These are phyloP conservation scores for Talaromyces adpressus DNA, from an alignment of 495 filamentous ascomycete species.

Conservation along the genomic window DNA sequence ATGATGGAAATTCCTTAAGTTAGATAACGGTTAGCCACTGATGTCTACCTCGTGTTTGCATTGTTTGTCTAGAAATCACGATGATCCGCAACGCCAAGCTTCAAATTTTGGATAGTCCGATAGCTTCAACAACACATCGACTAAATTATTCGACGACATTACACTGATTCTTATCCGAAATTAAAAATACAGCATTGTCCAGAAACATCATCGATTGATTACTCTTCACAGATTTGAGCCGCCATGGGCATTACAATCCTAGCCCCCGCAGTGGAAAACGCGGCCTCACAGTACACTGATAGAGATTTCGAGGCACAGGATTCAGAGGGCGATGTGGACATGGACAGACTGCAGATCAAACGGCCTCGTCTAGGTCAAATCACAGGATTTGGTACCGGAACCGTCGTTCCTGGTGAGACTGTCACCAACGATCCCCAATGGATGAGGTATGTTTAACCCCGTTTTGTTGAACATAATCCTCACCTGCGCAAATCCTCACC, in stretches of 20 bases:
- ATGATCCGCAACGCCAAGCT: neutral
- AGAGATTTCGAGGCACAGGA: slow-evolving; percentile 30
- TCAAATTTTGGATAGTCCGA: neutral
- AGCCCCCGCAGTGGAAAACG: slow-evolving; percentile 47
- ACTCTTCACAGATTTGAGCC: neutral
- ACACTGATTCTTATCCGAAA: neutral
- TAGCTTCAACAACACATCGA: neutral
- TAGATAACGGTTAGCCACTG: neutral
- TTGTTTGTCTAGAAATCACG: neutral
- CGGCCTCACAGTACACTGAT: slow-evolving; percentile 16
- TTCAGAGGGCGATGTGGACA: slow-evolving; percentile 56
- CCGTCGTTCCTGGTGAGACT: slow-evolving; percentile 78
- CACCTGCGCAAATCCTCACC: no score
- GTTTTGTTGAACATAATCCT: neutral
- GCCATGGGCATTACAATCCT: slow-evolving; percentile 76
- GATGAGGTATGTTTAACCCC: slow-evolving; percentile 63
- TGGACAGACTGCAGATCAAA: slow-evolving; percentile 23
- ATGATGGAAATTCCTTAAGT: no score
- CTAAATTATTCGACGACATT: neutral
- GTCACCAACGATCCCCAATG: slow-evolving; percentile 91
- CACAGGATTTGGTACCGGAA: neutral
- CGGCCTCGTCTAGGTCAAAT: slow-evolving; percentile 2
- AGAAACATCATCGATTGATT: no score
- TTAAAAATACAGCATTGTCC: neutral
- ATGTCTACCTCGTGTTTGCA: neutral